Base-by-base conservation (phyloP, 192 early-diverging fungal genomes). In the Coemansia sp. region DNA sequence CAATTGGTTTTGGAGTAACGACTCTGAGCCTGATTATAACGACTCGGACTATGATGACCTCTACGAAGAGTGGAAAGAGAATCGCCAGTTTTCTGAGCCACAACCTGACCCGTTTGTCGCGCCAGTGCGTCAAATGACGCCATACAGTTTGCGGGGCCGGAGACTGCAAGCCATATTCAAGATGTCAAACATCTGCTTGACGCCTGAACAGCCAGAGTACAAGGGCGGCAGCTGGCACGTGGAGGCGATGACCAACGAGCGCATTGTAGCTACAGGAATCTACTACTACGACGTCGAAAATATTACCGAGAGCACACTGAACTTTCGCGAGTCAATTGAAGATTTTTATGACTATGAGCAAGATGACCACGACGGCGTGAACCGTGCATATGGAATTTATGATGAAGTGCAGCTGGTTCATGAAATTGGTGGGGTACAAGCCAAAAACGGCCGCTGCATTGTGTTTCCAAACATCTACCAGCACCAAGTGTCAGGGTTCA, bases 391-490 rank as follows among this genome's bases (percentile, higher is more conserved):
- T 24, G 86, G 79, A 1, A 55, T 86, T 21, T 69, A 60, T 53
- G 69, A 82, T n/a, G n/a, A n/a, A n/a, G n/a, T n/a, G n/a, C n/a
- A n/a, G n/a, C n/a, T n/a, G n/a, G 19, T 67, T 0, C 88, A 91
- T 49, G 22, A 60, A 8, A 64, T 73, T 70, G 88, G 69, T 2
- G 62, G 65, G 0, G 65, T 87, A n/a, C 72, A 80, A 14, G 81
- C 79, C 17, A 57, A 59, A 38, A 62, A 83, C 57, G 87, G 86
- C 15, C 87, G 89, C n/a, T 84, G 82, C 64, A 66, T 92, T 24
- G 87, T 82, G 22, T 93, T 91, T 64, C 88, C 90, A 5, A 93
- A 93, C 76, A 65, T 75, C 19, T 85, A 83, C 57, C 91, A 91
- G 76, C 90, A 93, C 70, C 62, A 79, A 21, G 86, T 90, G 2